Evolutionary conservation across 2,329 filamentous ascomycete species (phyloP).

Genomic region (Raffaelea ambrosiae): DNA sequence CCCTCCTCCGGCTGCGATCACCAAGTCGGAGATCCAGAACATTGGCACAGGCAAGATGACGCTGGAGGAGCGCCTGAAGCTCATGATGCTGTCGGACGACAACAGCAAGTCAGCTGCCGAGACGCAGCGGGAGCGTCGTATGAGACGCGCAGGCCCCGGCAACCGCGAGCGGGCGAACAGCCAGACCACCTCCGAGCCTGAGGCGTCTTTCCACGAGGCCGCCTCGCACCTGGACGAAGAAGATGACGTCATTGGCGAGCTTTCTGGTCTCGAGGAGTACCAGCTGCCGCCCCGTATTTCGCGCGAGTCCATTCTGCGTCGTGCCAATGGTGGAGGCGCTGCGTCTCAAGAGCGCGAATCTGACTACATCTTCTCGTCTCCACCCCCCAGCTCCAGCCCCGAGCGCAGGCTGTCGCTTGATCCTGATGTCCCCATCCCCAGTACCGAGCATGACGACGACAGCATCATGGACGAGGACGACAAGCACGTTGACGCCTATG

Average conservation of each 20-base stretch:
- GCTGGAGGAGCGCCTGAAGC: constrained; percentile 73
- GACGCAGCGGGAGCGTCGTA: constrained; percentile 59
- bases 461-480: constrained; percentile 28
- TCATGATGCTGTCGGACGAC: constrained; percentile 80
- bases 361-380: constrained; percentile 56
- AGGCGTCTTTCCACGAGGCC: constrained; percentile 24
- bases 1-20: constrained; percentile 60
- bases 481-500: constrained; percentile 31
- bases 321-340: constrained; percentile 57
- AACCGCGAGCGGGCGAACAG: constrained; percentile 36
- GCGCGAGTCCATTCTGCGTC: constrained; percentile 83
- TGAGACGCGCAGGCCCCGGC: constrained; percentile 51
- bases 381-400: constrained; percentile 48
- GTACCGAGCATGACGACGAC: constrained; percentile 49
- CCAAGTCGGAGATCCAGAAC: constrained; percentile 70
- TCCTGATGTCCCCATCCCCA: constrained; percentile 84
- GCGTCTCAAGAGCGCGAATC: constrained; percentile 47
- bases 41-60: constrained; percentile 71
- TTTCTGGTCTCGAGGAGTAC: constrained; percentile 53
- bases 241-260: constrained; percentile 52
- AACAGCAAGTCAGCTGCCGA: constrained; percentile 52
- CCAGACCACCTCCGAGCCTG: constrained; percentile 35
- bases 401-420: constrained; percentile 58
- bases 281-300: constrained; percentile 73
- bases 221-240: constrained; percentile 40